Conservation (phyloP, 2,329 filamentous ascomycete species). For the Microcyclospora tardicrescens region DNA sequence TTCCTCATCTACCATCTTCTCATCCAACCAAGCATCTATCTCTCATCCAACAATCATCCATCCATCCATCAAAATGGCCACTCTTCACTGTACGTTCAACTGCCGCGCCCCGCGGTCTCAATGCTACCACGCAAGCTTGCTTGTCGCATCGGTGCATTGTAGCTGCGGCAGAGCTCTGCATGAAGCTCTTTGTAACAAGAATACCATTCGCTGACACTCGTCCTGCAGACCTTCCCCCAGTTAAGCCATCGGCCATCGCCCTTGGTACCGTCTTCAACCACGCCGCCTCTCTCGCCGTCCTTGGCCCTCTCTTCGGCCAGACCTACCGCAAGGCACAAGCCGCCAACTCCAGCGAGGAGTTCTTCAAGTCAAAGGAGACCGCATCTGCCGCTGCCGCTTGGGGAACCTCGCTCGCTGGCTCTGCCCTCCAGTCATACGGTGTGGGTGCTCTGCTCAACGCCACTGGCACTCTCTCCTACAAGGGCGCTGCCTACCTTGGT, state of each 20-base stretch:
- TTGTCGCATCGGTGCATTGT: background rate
- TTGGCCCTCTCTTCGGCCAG: slow-evolving; percentile 82
- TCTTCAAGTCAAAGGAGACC: slow-evolving; percentile 85
- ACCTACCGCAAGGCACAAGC: slow-evolving; percentile 87
- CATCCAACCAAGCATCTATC: slow-evolving; percentile 2
- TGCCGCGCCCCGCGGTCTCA: background rate
- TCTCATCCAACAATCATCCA: background rate
- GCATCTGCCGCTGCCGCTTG: slow-evolving; percentile 75
- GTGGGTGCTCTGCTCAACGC: slow-evolving; percentile 53
- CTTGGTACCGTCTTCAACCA: slow-evolving; percentile 95
- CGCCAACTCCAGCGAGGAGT: slow-evolving; percentile 92
- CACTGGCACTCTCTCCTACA: slow-evolving; percentile 89
- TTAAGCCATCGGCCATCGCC: slow-evolving; percentile 96
- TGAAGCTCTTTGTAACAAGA: no score
- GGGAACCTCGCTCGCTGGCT: slow-evolving; percentile 82
- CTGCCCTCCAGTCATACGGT: slow-evolving; percentile 48
- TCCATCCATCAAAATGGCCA: slow-evolving; percentile 38
- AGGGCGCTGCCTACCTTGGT: slow-evolving; percentile 90
- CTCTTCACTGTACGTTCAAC: slow-evolving; percentile 43
- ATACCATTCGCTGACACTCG: slow-evolving; percentile 5
- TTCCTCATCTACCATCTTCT: slow-evolving; percentile 2
- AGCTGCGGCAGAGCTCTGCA: no score
- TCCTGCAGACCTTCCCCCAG: slow-evolving; percentile 53
- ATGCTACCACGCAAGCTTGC: background rate
- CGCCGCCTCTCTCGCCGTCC: slow-evolving; percentile 72